Evolutionary conservation across 1,139 yeast species (phyloP), one percentile per base, ranked within the genome.

Genomic region (Yamadazyma atmosphaerica): DNA sequence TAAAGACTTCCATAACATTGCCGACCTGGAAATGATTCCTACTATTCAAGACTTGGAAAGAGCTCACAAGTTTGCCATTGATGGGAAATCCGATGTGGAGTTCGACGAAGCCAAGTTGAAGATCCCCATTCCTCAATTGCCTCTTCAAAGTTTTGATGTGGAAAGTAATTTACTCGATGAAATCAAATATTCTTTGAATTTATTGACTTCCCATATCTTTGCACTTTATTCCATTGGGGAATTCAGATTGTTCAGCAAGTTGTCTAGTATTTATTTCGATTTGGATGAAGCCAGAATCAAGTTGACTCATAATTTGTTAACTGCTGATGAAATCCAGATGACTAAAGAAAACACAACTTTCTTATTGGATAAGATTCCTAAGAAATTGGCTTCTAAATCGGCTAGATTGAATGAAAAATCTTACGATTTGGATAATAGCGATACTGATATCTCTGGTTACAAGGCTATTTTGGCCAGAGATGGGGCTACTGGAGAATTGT

Each of bases 221-320:
- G 80, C 87, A 1, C 70, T 83, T 52, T 84, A 84, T 59, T 77
- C 90, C 0, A 76, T 79, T 49, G 86, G 86, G 33, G 87, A 83
- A 52, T 82, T 81, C 44, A 65, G 75, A 30, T 68, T 83, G 36
- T 82, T 77, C 60, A 69, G 72, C 44, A 80, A 77, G 49, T 67
- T 84, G 47, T 61, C 72, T 2, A 60, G 58, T 14, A 66, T 81
- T 37, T 83, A 79, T 58, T 64, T 74, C 40, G 79, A 80, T 38
- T 70, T 88, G 49, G 83, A 83, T 51, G 81, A 78, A 41, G 73
- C 81, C 29, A 72, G 92, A 55, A 63, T 83, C 47, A 77, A 77
- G 52, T 68, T 87, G 45, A 60, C 69, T 26, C 71, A 79, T 50
- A 65, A 75, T 39, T 63, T 85, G 33, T 69, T 81, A 44, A 86